These are phyloP conservation scores for Sporothrix sp. DNA, from an alignment of 2,329 filamentous ascomycete species.

Conservation along the genomic window DNA sequence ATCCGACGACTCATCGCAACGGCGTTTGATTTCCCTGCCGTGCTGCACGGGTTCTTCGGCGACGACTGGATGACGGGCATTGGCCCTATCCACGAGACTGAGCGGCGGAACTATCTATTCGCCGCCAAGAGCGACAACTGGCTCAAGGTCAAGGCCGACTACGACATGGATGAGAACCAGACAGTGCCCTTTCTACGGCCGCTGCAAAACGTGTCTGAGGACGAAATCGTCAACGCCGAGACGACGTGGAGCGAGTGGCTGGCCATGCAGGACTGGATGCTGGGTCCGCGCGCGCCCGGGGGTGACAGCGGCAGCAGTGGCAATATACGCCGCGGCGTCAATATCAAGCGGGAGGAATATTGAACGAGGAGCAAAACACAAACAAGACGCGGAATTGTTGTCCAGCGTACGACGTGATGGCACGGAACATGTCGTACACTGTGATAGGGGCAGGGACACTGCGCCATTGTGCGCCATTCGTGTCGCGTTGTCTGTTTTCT, in stretches of 20 bases:
- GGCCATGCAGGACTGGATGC: slow-evolving; percentile 97
- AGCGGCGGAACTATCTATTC: slow-evolving; percentile 90
- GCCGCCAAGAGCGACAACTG: slow-evolving; percentile 87
- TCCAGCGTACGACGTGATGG: not conserved
- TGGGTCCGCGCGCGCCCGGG: slow-evolving; percentile 67
- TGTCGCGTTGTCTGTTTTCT: too few relatives aligned
- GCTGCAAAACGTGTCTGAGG: slow-evolving; percentile 63
- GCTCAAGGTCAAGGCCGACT: slow-evolving; percentile 79
- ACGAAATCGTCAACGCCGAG: slow-evolving; percentile 76
- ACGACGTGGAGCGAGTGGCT: slow-evolving; percentile 88
- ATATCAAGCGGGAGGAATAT: slow-evolving; percentile 17
- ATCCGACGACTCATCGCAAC: slow-evolving; percentile 84
- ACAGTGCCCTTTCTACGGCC: slow-evolving; percentile 80
- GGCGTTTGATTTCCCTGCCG: slow-evolving; percentile 74
- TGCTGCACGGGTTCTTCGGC: slow-evolving; percentile 96
- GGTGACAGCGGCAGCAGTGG: slow-evolving; percentile 16
- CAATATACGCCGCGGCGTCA: slow-evolving; percentile 4
- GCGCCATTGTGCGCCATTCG: too few relatives aligned
- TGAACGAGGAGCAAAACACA: not conserved
- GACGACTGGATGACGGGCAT: slow-evolving; percentile 79
- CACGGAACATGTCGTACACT: too few relatives aligned
- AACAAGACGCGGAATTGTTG: not conserved
- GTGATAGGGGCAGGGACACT: too few relatives aligned
- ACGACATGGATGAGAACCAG: slow-evolving; percentile 78
- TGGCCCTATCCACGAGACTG: slow-evolving; percentile 73